Evolutionary conservation across 495 filamentous ascomycete species (phyloP).

Genomic region (Xylaria curta): DNA sequence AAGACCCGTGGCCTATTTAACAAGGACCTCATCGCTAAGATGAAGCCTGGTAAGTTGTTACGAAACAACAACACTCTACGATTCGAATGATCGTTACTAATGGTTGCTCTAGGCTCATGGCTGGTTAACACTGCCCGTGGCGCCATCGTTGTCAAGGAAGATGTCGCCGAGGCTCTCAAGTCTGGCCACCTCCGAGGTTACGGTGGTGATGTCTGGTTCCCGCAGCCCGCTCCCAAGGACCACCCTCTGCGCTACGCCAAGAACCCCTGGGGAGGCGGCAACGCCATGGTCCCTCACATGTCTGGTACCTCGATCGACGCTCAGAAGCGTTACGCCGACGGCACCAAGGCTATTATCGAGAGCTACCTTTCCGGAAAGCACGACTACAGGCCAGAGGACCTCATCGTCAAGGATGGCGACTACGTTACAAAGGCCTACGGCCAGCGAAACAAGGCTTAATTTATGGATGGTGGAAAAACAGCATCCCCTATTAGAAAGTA

Average conservation of each 20-base stretch:
- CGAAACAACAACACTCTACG: background rate
- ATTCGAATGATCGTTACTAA: constrained; percentile 21
- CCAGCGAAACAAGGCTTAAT: constrained; percentile 64
- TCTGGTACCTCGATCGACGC: constrained; percentile 96
- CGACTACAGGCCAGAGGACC: constrained; percentile 88
- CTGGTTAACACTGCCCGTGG: constrained; percentile 98
- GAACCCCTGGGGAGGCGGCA: constrained; percentile 95
- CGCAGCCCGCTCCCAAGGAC: constrained; percentile 91
- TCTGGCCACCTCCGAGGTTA: constrained; percentile 94
- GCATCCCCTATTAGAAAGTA: background rate
- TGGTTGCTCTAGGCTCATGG: constrained; percentile 71
- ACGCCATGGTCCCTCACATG: constrained; percentile 99
- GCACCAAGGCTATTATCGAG: constrained; percentile 87
- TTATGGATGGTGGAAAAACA: background rate
- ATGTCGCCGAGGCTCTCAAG: constrained; percentile 93
- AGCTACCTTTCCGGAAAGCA: constrained; percentile 85
- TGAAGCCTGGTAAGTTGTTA: constrained; percentile 81
- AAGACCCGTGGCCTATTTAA: constrained; percentile 96
- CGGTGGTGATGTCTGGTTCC: constrained; percentile 86
- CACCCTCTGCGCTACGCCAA: constrained; percentile 91
- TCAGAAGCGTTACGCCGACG: constrained; percentile 91
- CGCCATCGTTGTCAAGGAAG: constrained; percentile 99
- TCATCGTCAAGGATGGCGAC: constrained; percentile 91
- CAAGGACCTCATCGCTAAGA: constrained; percentile 99
- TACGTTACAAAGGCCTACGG: constrained; percentile 97